A percentile compares a stretch with the other conserved stretches of the same genome.
These are phyloP conservation scores for Botrytis cinerea DNA, from an alignment of 2,329 filamentous ascomycete genomes.

Conservation along the genomic window DNA sequence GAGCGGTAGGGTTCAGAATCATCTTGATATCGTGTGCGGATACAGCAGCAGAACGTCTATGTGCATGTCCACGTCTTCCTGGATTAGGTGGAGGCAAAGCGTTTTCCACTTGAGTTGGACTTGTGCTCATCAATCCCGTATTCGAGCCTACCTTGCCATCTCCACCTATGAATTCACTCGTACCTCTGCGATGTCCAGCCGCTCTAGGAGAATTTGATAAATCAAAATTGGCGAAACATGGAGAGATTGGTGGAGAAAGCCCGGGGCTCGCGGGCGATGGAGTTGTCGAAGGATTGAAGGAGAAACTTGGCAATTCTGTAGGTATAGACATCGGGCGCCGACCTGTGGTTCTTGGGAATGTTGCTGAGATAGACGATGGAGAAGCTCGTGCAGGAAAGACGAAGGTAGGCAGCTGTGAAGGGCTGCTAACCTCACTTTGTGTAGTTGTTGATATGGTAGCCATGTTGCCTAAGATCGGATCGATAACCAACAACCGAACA, in stretches of 20 bases:
- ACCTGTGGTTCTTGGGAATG: constrained; percentile 49
- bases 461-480: constrained; percentile 23
- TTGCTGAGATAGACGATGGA: constrained; percentile 31
- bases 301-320: constrained; percentile 19
- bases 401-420: constrained; percentile 36
- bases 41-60: constrained; percentile 73
- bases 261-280: constrained; percentile 44
- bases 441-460: constrained; percentile 21
- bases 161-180: constrained; percentile 84
- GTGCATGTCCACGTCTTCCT: constrained; percentile 69
- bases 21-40: constrained; percentile 79
- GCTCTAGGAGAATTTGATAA: constrained; percentile 49
- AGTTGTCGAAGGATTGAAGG: constrained; percentile 37
- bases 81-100: constrained; percentile 54
- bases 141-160: constrained; percentile 50
- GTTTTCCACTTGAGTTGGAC: constrained; percentile 66
- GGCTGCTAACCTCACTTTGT: constrained; percentile 21
- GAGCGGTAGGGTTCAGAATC: constrained; percentile 55
- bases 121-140: constrained; percentile 62
- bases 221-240: constrained; percentile 34
- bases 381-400: constrained; percentile 34
- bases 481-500: constrained; percentile 24
- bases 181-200: constrained; percentile 70
- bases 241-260: constrained; percentile 56
- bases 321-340: constrained; percentile 52